Conservation (phyloP, 129 eudicot species). For the Calendula officinalis region DNA sequence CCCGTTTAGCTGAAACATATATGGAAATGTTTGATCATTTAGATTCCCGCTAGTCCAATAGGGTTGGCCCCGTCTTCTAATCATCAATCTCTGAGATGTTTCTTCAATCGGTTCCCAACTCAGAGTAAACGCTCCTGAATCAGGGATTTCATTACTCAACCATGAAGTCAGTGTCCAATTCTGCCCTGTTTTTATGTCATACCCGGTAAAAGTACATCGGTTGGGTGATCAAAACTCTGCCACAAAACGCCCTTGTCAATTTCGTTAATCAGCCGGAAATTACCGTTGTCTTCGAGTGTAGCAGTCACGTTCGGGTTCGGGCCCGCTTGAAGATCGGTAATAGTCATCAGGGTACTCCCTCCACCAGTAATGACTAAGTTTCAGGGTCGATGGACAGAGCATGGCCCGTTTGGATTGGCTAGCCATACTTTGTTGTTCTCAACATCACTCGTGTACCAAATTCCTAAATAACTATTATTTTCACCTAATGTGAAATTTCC, state of each 20-base stretch:
- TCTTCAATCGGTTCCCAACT: conserved; percentile 27
- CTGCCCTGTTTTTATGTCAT: background rate
- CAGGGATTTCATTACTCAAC: conserved; percentile 4
- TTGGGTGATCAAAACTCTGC: conserved; percentile 45
- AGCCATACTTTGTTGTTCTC: conserved; percentile 32
- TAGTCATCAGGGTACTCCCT: conserved; percentile 1
- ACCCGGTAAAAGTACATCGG: conserved; percentile 35
- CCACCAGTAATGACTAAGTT: conserved; percentile 12
- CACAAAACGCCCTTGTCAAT: conserved; percentile 26
- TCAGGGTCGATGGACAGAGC: conserved; percentile 19
- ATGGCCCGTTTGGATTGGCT: conserved; percentile 28
- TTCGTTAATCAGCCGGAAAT: conserved; percentile 24
- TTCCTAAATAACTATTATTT: conserved; percentile 31
- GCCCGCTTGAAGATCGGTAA: conserved; percentile 17
- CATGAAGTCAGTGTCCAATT: conserved; percentile 37
- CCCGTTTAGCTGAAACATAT: background rate
- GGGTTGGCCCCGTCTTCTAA: conserved; percentile 16
- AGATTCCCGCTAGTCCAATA: conserved; percentile 31
- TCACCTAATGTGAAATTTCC: conserved; percentile 31
- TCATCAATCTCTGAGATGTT: conserved; percentile 5
- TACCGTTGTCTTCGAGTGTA: conserved; percentile 28
- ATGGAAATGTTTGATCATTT: conserved; percentile 6
- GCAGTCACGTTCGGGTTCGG: conserved; percentile 28
- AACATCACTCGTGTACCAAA: conserved; percentile 33
- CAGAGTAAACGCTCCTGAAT: conserved; percentile 29